These are phyloP conservation scores for Euclidium syriacum DNA, from an alignment of 345 rosid genomes.

Conservation along the genomic window DNA sequence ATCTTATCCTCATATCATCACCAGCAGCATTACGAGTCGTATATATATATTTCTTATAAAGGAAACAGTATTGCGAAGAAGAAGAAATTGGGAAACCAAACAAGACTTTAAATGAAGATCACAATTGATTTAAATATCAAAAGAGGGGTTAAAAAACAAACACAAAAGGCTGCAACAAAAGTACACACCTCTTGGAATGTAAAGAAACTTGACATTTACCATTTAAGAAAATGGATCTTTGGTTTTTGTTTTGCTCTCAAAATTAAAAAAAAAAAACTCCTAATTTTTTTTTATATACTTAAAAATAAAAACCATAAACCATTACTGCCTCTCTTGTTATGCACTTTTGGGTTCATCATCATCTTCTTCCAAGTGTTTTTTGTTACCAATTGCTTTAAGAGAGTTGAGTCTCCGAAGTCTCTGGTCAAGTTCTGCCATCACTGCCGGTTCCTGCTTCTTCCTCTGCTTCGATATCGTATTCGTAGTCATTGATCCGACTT, in stretches of 20 bases:
- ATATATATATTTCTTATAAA: background rate
- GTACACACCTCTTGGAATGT: slow-evolving; percentile 17
- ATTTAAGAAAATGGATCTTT: slow-evolving; percentile 27
- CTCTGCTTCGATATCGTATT: slow-evolving; percentile 89
- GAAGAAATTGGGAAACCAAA: background rate
- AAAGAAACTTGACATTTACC: slow-evolving; percentile 31
- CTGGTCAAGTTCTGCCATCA: slow-evolving; percentile 95
- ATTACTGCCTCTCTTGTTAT: slow-evolving; percentile 14
- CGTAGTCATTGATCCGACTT: slow-evolving; percentile 88
- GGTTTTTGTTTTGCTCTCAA: slow-evolving; percentile 20
- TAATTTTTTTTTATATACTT: slow-evolving; percentile 23
- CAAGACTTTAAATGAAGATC: slow-evolving; percentile 10
- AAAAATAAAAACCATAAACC: background rate
- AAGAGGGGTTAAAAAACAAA: background rate
- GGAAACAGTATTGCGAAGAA: background rate
- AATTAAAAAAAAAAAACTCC: slow-evolving; percentile 5
- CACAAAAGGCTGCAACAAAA: slow-evolving; percentile 12
- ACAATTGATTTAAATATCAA: slow-evolving; percentile 22
- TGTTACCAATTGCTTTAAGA: slow-evolving; percentile 38
- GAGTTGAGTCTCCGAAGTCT: slow-evolving; percentile 84
- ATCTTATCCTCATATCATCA: background rate
- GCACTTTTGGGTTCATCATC: slow-evolving; percentile 18
- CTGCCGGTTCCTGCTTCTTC: slow-evolving; percentile 97
- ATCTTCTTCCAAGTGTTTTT: background rate
- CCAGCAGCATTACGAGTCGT: background rate